Percentiles rank a stretch among this genome's conserved stretches.
Conservation (phyloP, 495 filamentous ascomycete genomes). For the Sphaerosporella brunnea region DNA sequence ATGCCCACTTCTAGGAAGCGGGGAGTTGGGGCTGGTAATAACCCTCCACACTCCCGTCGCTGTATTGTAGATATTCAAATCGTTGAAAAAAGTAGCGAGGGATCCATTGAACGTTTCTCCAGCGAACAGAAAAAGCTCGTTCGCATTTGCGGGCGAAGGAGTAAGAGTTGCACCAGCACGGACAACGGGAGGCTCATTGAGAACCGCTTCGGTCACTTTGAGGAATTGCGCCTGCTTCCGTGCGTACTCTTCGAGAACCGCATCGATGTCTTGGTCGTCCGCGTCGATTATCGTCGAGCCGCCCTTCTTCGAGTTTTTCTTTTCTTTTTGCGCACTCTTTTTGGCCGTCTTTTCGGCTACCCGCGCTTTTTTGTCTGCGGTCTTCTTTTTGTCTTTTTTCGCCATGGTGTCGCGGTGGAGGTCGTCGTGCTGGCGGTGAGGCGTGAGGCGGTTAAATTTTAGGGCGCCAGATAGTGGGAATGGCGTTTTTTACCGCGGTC, state of each 20-base stretch:
- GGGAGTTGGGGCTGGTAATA: slow-evolving; percentile 78
- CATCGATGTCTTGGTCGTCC: slow-evolving; percentile 74
- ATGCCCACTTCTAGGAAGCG: slow-evolving; percentile 78
- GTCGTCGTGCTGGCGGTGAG: background rate
- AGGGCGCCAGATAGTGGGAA: too few relatives aligned
- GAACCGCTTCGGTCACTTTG: slow-evolving; percentile 69
- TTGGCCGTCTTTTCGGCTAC: slow-evolving; percentile 24
- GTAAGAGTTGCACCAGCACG: slow-evolving; percentile 64
- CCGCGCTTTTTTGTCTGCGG: slow-evolving; percentile 16
- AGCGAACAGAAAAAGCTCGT: slow-evolving; percentile 82
- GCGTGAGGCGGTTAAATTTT: too few relatives aligned
- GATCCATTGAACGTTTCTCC: slow-evolving; percentile 55
- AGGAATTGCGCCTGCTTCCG: slow-evolving; percentile 68
- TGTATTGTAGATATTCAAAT: slow-evolving; percentile 75
- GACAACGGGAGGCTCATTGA: slow-evolving; percentile 53
- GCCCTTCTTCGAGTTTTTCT: slow-evolving; percentile 26
- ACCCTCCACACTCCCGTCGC: slow-evolving; percentile 73
- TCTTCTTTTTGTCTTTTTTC: slow-evolving; percentile 26
- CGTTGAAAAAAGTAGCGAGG: slow-evolving; percentile 46
- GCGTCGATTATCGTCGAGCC: slow-evolving; percentile 28
- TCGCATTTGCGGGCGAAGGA: slow-evolving; percentile 64
- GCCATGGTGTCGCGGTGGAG: slow-evolving; percentile 12
- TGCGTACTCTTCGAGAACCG: slow-evolving; percentile 84
- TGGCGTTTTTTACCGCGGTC: too few relatives aligned
- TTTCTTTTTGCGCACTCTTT: slow-evolving; percentile 20